Evolutionary conservation across 2,329 filamentous ascomycete genomes (phyloP).

Genomic region (Juglanconis sp.): DNA sequence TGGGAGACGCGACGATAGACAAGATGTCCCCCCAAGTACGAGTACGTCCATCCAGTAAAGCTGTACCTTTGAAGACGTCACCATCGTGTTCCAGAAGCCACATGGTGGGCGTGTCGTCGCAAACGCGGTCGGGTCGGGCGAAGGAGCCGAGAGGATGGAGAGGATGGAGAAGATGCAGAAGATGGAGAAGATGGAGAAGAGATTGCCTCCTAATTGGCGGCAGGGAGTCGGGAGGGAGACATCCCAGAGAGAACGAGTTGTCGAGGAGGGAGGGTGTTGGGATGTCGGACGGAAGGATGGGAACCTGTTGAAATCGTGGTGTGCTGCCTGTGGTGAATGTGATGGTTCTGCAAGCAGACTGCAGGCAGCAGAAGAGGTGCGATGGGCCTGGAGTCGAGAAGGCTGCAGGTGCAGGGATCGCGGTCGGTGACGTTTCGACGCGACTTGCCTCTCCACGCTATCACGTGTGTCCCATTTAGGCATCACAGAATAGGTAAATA

Average conservation of each 20-base stretch:
- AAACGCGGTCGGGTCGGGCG: neutral
- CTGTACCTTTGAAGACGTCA: conserved; percentile 47
- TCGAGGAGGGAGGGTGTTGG: neutral
- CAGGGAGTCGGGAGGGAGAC: neutral
- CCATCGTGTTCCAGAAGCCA: conserved; percentile 62
- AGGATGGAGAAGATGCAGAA: neutral
- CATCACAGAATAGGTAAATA: neutral
- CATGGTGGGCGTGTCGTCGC: conserved; percentile 40
- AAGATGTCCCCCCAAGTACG: neutral
- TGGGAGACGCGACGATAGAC: neutral
- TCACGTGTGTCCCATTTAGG: conserved; percentile 9
- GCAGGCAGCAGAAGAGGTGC: neutral
- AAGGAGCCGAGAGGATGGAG: neutral
- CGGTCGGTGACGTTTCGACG: neutral
- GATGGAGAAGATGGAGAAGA: neutral
- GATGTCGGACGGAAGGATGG: neutral
- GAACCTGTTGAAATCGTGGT: neutral
- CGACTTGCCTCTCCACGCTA: conserved; percentile 6
- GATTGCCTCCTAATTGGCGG: neutral
- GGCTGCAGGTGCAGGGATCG: neutral
- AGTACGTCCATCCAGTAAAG: neutral
- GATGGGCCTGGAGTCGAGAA: neutral
- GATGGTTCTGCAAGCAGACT: neutral
- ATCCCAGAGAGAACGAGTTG: neutral
- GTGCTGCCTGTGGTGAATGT: neutral